Conservation (phyloP, 768 basidiomycete species). For the Termitomyces sp. region DNA sequence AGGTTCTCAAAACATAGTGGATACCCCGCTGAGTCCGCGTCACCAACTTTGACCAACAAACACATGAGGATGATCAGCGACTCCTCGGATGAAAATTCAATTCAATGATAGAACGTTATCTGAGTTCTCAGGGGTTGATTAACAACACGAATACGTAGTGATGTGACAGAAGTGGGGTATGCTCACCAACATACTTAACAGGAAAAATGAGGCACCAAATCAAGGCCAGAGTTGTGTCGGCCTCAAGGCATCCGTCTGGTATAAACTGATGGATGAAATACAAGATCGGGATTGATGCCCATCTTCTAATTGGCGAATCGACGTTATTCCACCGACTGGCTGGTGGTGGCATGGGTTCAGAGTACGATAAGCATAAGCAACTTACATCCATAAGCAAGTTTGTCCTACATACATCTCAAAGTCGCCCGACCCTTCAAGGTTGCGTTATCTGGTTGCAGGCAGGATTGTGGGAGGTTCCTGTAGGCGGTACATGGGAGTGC, state of each 20-base stretch:
- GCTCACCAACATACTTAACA: neutral
- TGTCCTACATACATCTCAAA: slow-evolving; percentile 13
- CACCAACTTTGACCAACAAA: neutral
- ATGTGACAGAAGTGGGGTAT: neutral
- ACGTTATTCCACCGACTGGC: slow-evolving; percentile 5
- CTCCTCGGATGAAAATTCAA: neutral
- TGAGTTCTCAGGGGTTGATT: neutral
- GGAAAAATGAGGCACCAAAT: neutral
- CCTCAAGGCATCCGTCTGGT: neutral
- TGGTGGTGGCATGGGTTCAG: slow-evolving; percentile 12
- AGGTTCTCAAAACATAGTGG: neutral
- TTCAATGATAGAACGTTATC: neutral
- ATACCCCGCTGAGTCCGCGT: neutral
- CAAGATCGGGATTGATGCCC: neutral
- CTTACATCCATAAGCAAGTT: slow-evolving; percentile 2
- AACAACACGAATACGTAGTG: neutral
- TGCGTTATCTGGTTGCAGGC: slow-evolving; percentile 12
- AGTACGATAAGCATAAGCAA: neutral
- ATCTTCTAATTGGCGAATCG: neutral
- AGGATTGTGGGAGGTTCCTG: slow-evolving; percentile 12
- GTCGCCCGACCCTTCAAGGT: slow-evolving; percentile 7
- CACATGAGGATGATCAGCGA: neutral
- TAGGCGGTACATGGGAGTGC: too few relatives aligned
- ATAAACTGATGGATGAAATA: neutral
- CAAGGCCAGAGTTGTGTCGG: neutral